A percentile compares a stretch with the other conserved stretches of the same genome.
Conservation (phyloP, 2,329 filamentous ascomycete species). For the Pseudogymnoascus sp. region DNA sequence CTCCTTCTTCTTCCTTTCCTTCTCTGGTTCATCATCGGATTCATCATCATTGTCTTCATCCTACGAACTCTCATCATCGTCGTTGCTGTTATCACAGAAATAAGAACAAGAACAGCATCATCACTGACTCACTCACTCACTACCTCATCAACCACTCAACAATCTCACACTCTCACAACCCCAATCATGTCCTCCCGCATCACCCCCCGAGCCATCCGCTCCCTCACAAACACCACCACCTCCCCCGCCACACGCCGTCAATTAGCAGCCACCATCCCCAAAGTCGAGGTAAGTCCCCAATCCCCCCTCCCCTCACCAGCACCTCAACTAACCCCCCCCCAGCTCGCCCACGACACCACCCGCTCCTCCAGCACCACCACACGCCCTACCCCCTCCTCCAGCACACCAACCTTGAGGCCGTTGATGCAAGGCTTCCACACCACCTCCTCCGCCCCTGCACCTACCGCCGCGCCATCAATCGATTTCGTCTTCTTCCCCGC, state of each 20-base stretch:
- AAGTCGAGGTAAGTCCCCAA: slow-evolving; percentile 18
- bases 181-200: neutral
- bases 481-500: slow-evolving; percentile 49
- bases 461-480: slow-evolving; percentile 34
- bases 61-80: neutral
- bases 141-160: neutral
- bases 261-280: slow-evolving; percentile 23
- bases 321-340: too few relatives aligned
- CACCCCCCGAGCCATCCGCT: neutral
- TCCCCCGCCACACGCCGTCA: slow-evolving; percentile 17
- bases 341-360: slow-evolving; percentile 10
- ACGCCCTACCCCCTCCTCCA: slow-evolving; percentile 28
- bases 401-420: slow-evolving; percentile 36
- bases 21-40: neutral
- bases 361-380: slow-evolving; percentile 21
- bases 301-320: slow-evolving; percentile 17
- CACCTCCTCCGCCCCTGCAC: slow-evolving; percentile 34
- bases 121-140: neutral
- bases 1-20: neutral
- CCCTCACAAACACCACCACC: neutral
- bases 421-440: slow-evolving; percentile 59
- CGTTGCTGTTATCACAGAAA: neutral
- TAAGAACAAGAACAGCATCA: neutral
- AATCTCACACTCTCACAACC: neutral
- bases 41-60: neutral